phyloP scores from a whole-genome alignment of 805 yeast genomes.

The Komagataella pseudopastoris region DNA sequence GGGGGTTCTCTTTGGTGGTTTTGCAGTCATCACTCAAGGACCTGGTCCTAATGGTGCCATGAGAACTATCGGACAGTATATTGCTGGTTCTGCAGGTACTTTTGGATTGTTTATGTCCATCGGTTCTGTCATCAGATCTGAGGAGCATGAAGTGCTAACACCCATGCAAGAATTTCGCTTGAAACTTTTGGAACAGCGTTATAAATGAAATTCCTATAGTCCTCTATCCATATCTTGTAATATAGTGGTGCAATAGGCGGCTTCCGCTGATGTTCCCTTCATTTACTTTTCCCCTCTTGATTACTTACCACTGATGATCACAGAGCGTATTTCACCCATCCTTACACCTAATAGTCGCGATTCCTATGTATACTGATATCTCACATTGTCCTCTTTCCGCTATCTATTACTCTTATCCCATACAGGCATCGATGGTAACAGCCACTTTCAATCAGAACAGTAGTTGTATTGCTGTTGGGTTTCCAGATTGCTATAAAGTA shows the following conservation, averaged over 20 bases:
- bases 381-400: background rate
- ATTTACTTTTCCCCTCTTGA: background rate
- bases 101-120: conserved; percentile 94
- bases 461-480: conserved; percentile 66
- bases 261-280: background rate
- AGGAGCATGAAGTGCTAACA: conserved; percentile 17
- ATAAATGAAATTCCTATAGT: background rate
- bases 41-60: conserved; percentile 98
- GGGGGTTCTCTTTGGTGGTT: conserved; percentile 90
- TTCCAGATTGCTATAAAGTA: conserved; percentile 50
- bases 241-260: background rate
- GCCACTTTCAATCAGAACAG: conserved; percentile 83
- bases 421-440: background rate
- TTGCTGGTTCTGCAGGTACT: conserved; percentile 92
- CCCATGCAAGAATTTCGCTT: conserved; percentile 6
- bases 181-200: background rate
- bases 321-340: background rate
- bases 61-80: conserved; percentile 93
- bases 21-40: conserved; percentile 81
- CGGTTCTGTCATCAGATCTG: conserved; percentile 85
- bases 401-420: background rate
- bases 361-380: background rate
- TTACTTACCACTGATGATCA: background rate
- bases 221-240: background rate
- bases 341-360: background rate